Percentiles rank a stretch among this genome's conserved stretches.
Conservation (phyloP, 371 early-diverging fungal genomes). For the Furculomyces boomerangus region DNA sequence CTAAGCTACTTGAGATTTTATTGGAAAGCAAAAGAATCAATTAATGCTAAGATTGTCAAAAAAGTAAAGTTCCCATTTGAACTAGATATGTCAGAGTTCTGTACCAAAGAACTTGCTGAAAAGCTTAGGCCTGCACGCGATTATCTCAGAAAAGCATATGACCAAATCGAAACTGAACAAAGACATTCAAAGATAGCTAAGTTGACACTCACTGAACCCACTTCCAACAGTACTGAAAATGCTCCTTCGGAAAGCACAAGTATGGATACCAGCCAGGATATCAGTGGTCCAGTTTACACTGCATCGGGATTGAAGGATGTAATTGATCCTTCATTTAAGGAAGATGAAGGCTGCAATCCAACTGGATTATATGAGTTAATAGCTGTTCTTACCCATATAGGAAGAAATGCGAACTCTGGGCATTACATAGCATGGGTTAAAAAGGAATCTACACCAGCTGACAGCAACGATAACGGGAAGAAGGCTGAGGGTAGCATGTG, state of each 20-base stretch:
- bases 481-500: conserved; percentile 22
- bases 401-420: conserved; percentile 28
- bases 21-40: conserved; percentile 73
- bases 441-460: conserved; percentile 26
- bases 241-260: background rate
- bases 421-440: conserved; percentile 88
- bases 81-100: conserved; percentile 67
- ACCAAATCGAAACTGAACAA: conserved; percentile 42
- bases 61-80: conserved; percentile 87
- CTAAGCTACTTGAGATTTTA: conserved; percentile 88
- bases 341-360: conserved; percentile 63
- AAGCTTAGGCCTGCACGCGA: conserved; percentile 56
- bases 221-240: background rate
- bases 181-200: conserved; percentile 15
- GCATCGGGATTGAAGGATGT: background rate
- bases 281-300: no score
- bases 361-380: conserved; percentile 63
- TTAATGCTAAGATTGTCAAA: conserved; percentile 85
- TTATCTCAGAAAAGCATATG: conserved; percentile 53
- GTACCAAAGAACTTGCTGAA: conserved; percentile 63
- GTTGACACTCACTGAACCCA: background rate
- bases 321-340: conserved; percentile 48
- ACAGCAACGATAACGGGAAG: conserved; percentile 6
- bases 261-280: background rate
- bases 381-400: conserved; percentile 38